Conservation (phyloP, 192 early-diverging fungal genomes). For the Umbelopsis vinacea region DNA sequence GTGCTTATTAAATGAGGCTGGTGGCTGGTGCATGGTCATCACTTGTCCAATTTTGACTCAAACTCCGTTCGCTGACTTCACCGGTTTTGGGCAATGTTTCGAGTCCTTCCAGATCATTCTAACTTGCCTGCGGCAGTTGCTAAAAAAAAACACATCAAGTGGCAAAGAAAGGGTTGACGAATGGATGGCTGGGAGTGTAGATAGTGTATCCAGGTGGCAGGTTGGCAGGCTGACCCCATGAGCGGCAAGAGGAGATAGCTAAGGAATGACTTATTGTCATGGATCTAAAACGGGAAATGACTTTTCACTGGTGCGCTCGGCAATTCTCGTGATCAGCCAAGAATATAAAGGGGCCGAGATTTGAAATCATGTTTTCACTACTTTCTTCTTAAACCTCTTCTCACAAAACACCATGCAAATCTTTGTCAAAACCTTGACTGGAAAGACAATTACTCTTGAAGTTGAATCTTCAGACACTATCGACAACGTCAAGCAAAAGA, state of each 20-base stretch:
- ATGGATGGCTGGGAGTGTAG: neutral
- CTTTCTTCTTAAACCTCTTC: neutral
- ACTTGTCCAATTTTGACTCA: too few species aligned
- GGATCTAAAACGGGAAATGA: constrained; percentile 4
- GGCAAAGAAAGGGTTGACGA: neutral
- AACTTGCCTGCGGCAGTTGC: neutral
- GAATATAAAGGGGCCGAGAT: constrained; percentile 10
- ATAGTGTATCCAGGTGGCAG: neutral
- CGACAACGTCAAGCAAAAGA: constrained; percentile 58
- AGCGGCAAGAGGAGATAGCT: neutral
- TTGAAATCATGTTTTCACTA: neutral
- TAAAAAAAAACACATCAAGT: neutral
- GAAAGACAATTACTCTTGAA: constrained; percentile 63
- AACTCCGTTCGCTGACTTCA: constrained; percentile 3
- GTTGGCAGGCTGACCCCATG: neutral
- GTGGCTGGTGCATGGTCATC: constrained; percentile 3
- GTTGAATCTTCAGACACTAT: constrained; percentile 61
- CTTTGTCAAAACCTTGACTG: constrained; percentile 65
- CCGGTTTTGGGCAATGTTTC: constrained; percentile 9
- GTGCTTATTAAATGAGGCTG: neutral
- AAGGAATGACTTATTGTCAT: constrained; percentile 4
- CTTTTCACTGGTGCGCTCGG: constrained; percentile 7
- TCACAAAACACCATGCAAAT: constrained; percentile 59
- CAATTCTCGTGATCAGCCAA: constrained; percentile 13
- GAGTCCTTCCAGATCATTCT: neutral